Conservation (phyloP, 2,329 filamentous ascomycete species). For the Salinomyces thailandicus region DNA sequence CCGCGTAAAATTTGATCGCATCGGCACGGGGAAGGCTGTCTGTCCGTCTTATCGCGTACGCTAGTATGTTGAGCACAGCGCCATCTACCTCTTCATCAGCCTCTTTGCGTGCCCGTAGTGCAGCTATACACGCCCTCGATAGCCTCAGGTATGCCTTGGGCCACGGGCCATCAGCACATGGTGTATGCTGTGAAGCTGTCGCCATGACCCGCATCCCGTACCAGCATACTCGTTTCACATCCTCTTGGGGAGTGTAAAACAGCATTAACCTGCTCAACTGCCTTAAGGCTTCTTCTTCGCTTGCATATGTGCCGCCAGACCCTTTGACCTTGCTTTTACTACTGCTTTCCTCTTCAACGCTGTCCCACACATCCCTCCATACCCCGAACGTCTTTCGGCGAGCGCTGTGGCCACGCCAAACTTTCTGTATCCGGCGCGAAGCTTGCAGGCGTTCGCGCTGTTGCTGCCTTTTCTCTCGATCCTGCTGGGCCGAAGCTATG, state of each 20-base stretch:
- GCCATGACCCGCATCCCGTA: constrained; percentile 31
- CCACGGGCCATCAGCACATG: constrained; percentile 28
- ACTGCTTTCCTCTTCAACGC: constrained; percentile 27
- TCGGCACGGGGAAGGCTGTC: constrained; percentile 10
- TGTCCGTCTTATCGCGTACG: constrained; percentile 28
- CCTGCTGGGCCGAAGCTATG: constrained; percentile 75
- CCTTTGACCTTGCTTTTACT: constrained; percentile 9
- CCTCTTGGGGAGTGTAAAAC: constrained; percentile 32
- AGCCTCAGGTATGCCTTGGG: constrained; percentile 32
- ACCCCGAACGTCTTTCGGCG: constrained; percentile 48
- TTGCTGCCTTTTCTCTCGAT: constrained; percentile 67
- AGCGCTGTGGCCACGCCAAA: constrained; percentile 67
- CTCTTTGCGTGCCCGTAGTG: constrained; percentile 10
- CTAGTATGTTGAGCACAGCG: constrained; percentile 18
- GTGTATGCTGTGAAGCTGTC: constrained; percentile 11
- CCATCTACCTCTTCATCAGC: constrained; percentile 14
- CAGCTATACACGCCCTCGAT: constrained; percentile 27
- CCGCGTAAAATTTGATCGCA: constrained; percentile 24
- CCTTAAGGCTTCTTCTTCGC: constrained; percentile 29
- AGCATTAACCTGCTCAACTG: constrained; percentile 35
- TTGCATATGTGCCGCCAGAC: constrained; percentile 25
- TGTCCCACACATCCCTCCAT: constrained; percentile 55
- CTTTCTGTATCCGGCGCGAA: constrained; percentile 60
- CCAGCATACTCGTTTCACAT: constrained; percentile 31
- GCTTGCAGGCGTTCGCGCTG: constrained; percentile 71